Evolutionary conservation across 2,329 filamentous ascomycete genomes (phyloP), one percentile per base, ranked within the genome.

Genomic region (Monosporascus sp.): DNA sequence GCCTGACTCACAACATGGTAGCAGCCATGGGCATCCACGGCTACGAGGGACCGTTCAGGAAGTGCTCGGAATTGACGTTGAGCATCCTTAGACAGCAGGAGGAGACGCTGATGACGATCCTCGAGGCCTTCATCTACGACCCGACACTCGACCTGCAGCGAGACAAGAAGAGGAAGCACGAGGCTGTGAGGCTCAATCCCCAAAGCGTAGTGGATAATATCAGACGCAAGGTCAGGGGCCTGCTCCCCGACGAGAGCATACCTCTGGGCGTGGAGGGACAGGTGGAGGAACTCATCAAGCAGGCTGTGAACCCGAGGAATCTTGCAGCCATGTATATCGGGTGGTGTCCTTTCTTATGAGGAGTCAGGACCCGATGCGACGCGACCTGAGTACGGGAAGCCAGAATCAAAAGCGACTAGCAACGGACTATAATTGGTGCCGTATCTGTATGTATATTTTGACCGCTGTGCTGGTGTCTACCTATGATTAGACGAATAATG

Each of bases 1-100:
- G 95, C 17, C 79, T 99, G 43, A 99, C 94, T 4, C 93, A 97
- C 77, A 99, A 99, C 72, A 97, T 99, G 93, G 84, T 95, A 37
- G 90, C 96, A 59, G 95, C 94, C 11, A 97, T 99, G 85, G 94
- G 94, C 5, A 86, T 95, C 22, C 93, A 95, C 66, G 90, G 92
- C 56, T 90, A 94, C 67, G 94, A 97, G 70, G 89, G 94, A 0
- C 92, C 94, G 0, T 99, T 97, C 72, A 82, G 92, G 43, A 88
- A 89, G 64, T 93, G 90, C 48, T 93, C 89, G 55, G 95, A 99
- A 72, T 79, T 97, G 56, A 96, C 91, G 11, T 79, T 97, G 55
- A 79, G 82, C 44, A 85, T 97, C 27, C 78, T 97, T 9, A 82
- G 94, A 1, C 89, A 95, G 68, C 91, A 97, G 65, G 89, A 97